phyloP scores from a whole-genome alignment of 1,139 yeast genomes.

The Yamadazyma kanchanaburiensis region DNA sequence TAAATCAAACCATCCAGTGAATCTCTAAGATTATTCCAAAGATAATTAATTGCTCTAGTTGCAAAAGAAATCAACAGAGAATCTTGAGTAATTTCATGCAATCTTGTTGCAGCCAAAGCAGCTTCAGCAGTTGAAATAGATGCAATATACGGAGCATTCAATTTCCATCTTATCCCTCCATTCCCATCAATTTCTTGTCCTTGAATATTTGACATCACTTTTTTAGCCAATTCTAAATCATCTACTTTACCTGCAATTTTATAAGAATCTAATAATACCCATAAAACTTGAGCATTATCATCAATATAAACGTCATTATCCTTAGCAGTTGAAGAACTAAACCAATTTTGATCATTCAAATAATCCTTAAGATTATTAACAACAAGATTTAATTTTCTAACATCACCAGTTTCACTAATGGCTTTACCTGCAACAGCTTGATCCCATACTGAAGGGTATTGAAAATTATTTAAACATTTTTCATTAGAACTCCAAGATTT shows the following conservation, averaged over 20 bases:
- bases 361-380: slow-evolving; percentile 12
- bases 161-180: slow-evolving; percentile 32
- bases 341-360: slow-evolving; percentile 13
- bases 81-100: slow-evolving; percentile 19
- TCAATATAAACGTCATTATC: slow-evolving; percentile 30
- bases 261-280: slow-evolving; percentile 28
- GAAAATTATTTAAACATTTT: slow-evolving; percentile 9
- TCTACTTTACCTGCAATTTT: slow-evolving; percentile 11
- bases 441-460: slow-evolving; percentile 20
- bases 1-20: slow-evolving; percentile 24
- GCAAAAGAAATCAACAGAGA: slow-evolving; percentile 19
- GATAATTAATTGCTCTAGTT: slow-evolving; percentile 21
- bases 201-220: neutral
- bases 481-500: slow-evolving; percentile 12
- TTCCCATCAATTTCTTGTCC: slow-evolving; percentile 16
- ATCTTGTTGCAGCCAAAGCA: slow-evolving; percentile 28
- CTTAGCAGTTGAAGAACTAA: slow-evolving; percentile 26
- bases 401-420: slow-evolving; percentile 8
- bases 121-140: slow-evolving; percentile 34
- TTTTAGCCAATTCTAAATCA: neutral
- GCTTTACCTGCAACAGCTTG: slow-evolving; percentile 22
- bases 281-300: slow-evolving; percentile 32
- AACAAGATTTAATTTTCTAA: slow-evolving; percentile 9
- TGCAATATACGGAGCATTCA: slow-evolving; percentile 22
- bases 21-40: slow-evolving; percentile 27